Evolutionary conservation across 768 basidiomycete genomes (phyloP).

Genomic region (Termitomyces titanicus): DNA sequence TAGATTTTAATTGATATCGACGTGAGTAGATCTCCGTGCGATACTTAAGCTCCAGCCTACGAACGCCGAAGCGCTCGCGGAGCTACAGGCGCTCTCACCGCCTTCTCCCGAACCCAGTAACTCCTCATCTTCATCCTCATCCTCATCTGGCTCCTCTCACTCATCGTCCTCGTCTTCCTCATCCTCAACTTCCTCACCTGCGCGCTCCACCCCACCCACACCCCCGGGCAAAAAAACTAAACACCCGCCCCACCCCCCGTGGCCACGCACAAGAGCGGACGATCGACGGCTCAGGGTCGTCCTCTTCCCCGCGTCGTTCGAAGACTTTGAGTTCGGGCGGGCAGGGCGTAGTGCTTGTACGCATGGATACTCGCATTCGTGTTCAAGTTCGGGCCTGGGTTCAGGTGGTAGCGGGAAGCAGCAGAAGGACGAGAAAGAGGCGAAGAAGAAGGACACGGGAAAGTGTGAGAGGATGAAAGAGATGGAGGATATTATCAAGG

Average conservation of each 20-base stretch:
- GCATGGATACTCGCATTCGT: not conserved
- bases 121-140: slow-evolving; percentile 7
- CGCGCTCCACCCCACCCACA: slow-evolving; percentile 18
- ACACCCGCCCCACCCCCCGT: slow-evolving; percentile 52
- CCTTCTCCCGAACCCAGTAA: slow-evolving; percentile 5
- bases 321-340: slow-evolving; percentile 9
- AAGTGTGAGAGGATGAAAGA: slow-evolving; percentile 10
- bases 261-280: slow-evolving; percentile 47
- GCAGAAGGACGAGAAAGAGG: slow-evolving; percentile 22
- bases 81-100: slow-evolving; percentile 43
- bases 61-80: slow-evolving; percentile 59
- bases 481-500: slow-evolving; percentile 29
- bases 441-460: slow-evolving; percentile 19
- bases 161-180: slow-evolving; percentile 16
- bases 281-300: slow-evolving; percentile 52
- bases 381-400: slow-evolving; percentile 7
- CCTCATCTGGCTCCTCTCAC: slow-evolving; percentile 23
- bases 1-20: not conserved
- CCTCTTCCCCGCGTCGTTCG: slow-evolving; percentile 35
- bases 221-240: slow-evolving; percentile 34
- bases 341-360: not conserved
- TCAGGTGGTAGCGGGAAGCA: slow-evolving; percentile 4
- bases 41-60: slow-evolving; percentile 58
- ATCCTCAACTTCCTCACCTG: slow-evolving; percentile 14
- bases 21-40: slow-evolving; percentile 50